phyloP scores from a whole-genome alignment of 2,329 filamentous ascomycete genomes.

The Knufia petricola region DNA sequence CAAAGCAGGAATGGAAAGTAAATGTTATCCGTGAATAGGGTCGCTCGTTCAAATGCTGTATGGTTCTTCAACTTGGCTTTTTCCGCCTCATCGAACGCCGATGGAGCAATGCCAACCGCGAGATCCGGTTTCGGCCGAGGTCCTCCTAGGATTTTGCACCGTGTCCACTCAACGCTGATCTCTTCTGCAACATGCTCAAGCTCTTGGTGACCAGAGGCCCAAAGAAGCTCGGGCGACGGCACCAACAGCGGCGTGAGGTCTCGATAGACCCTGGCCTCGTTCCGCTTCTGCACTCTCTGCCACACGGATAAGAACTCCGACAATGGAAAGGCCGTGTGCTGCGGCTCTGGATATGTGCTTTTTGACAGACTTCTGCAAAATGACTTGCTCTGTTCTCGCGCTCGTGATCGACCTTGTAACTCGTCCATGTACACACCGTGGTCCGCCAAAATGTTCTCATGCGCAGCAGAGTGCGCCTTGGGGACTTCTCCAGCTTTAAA shows the following conservation, averaged over 20 bases:
- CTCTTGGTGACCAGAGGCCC: too few relatives aligned
- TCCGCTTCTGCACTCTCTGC: background rate
- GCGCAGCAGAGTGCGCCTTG: too few relatives aligned
- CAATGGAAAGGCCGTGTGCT: too few relatives aligned
- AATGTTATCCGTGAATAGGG: too few relatives aligned
- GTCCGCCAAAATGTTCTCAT: background rate
- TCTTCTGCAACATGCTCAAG: too few relatives aligned
- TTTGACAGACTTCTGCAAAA: too few relatives aligned
- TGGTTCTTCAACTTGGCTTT: too few relatives aligned
- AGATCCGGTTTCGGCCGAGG: background rate
- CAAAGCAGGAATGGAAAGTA: too few relatives aligned
- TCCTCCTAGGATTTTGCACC: background rate
- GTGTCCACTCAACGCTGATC: too few relatives aligned
- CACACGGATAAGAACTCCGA: background rate
- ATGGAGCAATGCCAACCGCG: background rate
- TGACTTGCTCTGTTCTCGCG: background rate
- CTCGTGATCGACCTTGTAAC: constrained; percentile 4
- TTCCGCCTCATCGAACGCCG: background rate
- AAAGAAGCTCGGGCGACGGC: too few relatives aligned
- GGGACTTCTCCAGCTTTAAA: constrained; percentile 1
- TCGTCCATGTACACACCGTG: background rate
- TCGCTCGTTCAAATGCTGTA: too few relatives aligned
- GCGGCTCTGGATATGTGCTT: too few relatives aligned
- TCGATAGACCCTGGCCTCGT: background rate
- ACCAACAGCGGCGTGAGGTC: constrained; percentile 2